Conservation (phyloP, 306 rosid species). For the Rosa lucieae region DNA sequence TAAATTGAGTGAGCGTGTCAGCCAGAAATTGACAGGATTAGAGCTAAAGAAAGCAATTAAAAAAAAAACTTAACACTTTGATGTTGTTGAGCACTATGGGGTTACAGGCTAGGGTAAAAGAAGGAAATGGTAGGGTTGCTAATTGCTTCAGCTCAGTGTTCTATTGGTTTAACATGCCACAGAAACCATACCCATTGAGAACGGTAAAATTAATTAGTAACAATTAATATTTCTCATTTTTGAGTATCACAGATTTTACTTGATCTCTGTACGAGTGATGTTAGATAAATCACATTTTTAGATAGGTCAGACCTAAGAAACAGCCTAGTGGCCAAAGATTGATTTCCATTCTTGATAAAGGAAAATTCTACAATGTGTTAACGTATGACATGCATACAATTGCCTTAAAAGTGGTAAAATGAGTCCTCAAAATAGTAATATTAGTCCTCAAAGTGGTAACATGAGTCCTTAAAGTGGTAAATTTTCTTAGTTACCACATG, state of each 20-base stretch:
- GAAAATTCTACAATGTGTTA: too few species aligned
- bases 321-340: background rate
- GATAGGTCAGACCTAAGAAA: too few species aligned
- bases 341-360: background rate
- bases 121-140: background rate
- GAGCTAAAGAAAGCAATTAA: conserved; percentile 17
- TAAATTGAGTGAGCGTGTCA: conserved; percentile 37
- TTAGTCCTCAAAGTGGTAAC: too few species aligned
- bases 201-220: background rate
- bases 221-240: background rate
- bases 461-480: too few species aligned
- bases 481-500: too few species aligned
- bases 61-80: conserved; percentile 13
- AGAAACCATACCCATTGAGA: background rate
- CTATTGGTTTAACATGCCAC: background rate
- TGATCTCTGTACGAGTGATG: too few species aligned
- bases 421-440: too few species aligned
- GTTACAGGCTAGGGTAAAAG: background rate
- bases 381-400: too few species aligned
- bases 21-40: conserved; percentile 32
- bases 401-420: too few species aligned
- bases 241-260: background rate
- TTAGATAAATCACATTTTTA: background rate
- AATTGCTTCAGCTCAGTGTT: background rate
- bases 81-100: conserved; percentile 36